Percentiles rank a stretch among this genome's conserved stretches.
phyloP scores from a whole-genome alignment of 306 rosid species.

The Dryas alaskensis region DNA sequence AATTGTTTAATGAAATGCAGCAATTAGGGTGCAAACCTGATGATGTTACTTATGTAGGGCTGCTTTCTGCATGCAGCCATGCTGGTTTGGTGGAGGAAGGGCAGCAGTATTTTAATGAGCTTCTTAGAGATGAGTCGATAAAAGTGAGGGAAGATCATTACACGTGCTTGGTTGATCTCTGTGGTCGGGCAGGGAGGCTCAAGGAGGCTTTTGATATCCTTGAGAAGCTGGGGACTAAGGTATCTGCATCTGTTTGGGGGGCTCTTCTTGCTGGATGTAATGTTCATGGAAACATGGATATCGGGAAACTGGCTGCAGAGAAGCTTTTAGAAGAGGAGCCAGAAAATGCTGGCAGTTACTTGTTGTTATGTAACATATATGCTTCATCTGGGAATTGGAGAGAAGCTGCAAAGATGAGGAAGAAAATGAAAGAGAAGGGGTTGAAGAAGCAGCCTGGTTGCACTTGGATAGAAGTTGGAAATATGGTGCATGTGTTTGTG shows the following conservation, averaged over 20 bases:
- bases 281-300: conserved; percentile 30
- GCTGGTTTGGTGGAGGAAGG: conserved; percentile 54
- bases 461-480: too few relatives aligned
- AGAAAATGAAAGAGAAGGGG: conserved; percentile 35
- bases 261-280: conserved; percentile 54
- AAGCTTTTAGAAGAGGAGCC: conserved; percentile 36
- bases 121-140: conserved; percentile 32
- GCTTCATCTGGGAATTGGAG: conserved; percentile 51
- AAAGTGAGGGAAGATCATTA: conserved; percentile 45
- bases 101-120: conserved; percentile 33
- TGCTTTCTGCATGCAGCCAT: conserved; percentile 58
- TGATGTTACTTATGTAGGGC: conserved; percentile 47
- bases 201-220: conserved; percentile 43
- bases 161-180: conserved; percentile 51
- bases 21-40: conserved; percentile 32
- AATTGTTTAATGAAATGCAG: conserved; percentile 41
- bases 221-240: conserved; percentile 30
- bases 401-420: conserved; percentile 52
- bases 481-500: too few relatives aligned
- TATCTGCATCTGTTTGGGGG: conserved; percentile 42
- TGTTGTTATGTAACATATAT: conserved; percentile 40
- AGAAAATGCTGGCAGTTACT: conserved; percentile 37
- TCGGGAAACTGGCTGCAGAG: conserved; percentile 42
- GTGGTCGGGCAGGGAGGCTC: conserved; percentile 50
- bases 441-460: too few relatives aligned